Evolutionary conservation across 257 asterid genomes (phyloP), one percentile per base, ranked within the genome.

Genomic region (Fraxinus cuspidata): DNA sequence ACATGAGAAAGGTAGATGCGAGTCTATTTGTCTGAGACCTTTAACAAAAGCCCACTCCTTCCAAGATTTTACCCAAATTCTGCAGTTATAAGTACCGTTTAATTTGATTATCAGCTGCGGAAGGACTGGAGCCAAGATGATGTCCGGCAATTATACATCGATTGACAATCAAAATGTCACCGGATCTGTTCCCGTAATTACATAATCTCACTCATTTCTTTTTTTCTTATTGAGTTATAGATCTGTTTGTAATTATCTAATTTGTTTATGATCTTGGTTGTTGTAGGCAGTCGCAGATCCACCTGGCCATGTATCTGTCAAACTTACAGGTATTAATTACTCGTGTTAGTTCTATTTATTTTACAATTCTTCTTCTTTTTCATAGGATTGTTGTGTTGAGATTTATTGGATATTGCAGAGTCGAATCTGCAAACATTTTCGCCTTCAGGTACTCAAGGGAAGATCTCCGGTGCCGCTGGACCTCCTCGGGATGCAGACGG

Each of bases 401-500:
- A 25, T n/a, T 29, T 76, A 56, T 77, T 63, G 72, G 58, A 68
- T 75, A 78, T 12, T 75, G 42, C 87, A 91, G 97, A 95, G 44
- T 95, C 98, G 78, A 95, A 89, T 89, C 90, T 93, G 83, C 99
- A 93, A 88, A 89, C 97, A 29, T 95, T 95, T 89, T 97, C 97
- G 13, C 97, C 98, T 56, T 78, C 94, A 7, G 91, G 87, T 72
- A 74, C 92, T 63, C 98, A 90, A 66, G 98, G 97, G 51, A 95
- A 93, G 94, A 93, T 95, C 84, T 81, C 97, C 21, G 88, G 90
- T 72, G 91, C 83, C 65, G 76, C 91, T 71, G 88, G 92, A 49
- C 98, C 99, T 18, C 99, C 99, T 78, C 98, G 99, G 7, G 99
- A 93, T 81, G 96, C 96, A 0, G 99, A 95, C 68, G 99, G 99